phyloP scores from a whole-genome alignment of 495 filamentous ascomycete species.

The Cercophora newfieldiana region DNA sequence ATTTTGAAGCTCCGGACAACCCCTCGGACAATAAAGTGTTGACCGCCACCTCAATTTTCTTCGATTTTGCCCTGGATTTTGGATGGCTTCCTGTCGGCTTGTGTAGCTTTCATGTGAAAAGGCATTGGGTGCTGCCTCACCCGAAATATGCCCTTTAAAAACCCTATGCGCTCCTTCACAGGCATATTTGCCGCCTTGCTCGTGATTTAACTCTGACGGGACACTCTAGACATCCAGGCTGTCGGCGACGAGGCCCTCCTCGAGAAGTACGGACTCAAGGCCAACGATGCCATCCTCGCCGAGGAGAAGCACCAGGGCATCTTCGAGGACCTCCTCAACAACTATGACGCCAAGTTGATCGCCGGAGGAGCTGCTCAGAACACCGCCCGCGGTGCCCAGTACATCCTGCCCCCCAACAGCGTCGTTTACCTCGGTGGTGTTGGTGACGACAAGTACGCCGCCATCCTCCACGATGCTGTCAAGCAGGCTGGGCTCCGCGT shows the following conservation, averaged over 20 bases:
- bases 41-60: background rate
- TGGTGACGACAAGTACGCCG: constrained; percentile 87
- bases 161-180: constrained; percentile 42
- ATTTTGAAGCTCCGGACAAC: background rate
- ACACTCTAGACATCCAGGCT: constrained; percentile 74
- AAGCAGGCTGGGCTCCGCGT: constrained; percentile 82
- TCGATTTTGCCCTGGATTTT: background rate
- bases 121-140: background rate
- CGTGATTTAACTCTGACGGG: too few relatives aligned
- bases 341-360: constrained; percentile 87
- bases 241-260: constrained; percentile 77
- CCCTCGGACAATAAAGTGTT: background rate
- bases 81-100: background rate
- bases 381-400: constrained; percentile 95
- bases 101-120: background rate
- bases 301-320: constrained; percentile 84
- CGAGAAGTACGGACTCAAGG: constrained; percentile 87
- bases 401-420: constrained; percentile 83
- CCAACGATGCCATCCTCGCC: constrained; percentile 96
- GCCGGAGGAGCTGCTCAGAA: constrained; percentile 98
- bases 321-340: constrained; percentile 88
- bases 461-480: constrained; percentile 74
- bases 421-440: constrained; percentile 92
- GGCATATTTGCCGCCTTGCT: constrained; percentile 30
- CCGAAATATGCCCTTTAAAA: too few relatives aligned